Conservation (phyloP, 352 stramenopile species). For the Phytophthora citricola region DNA sequence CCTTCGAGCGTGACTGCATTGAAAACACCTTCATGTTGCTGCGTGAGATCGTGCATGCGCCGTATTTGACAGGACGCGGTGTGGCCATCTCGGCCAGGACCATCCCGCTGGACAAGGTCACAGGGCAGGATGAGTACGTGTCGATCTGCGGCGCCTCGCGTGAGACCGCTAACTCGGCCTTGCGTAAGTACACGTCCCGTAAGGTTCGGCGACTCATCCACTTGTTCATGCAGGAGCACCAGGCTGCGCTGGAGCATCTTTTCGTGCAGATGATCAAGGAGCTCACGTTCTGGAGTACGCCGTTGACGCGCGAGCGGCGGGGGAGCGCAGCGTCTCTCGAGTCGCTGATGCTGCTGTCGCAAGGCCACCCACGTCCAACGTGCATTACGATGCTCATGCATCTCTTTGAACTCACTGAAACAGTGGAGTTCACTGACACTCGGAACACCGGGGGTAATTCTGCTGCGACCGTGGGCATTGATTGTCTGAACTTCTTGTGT, state of each 20-base stretch:
- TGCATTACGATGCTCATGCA: slow-evolving; percentile 85
- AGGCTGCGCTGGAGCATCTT: slow-evolving; percentile 69
- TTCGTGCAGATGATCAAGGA: slow-evolving; percentile 88
- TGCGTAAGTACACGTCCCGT: slow-evolving; percentile 87
- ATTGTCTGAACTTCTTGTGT: slow-evolving; percentile 89
- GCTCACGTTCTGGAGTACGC: slow-evolving; percentile 83
- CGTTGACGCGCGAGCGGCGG: slow-evolving; percentile 47
- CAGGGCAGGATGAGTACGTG: slow-evolving; percentile 88
- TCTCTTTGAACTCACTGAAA: slow-evolving; percentile 86
- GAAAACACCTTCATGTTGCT: slow-evolving; percentile 86
- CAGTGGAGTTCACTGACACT: slow-evolving; percentile 80
- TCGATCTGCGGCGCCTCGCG: slow-evolving; percentile 85
- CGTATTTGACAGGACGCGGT: slow-evolving; percentile 81
- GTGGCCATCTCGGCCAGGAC: slow-evolving; percentile 89
- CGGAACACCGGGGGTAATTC: slow-evolving; percentile 40
- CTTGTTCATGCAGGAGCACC: slow-evolving; percentile 83
- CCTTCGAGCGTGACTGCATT: slow-evolving; percentile 76
- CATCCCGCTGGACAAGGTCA: slow-evolving; percentile 87
- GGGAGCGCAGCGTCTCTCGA: slow-evolving; percentile 64
- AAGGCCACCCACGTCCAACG: slow-evolving; percentile 74
- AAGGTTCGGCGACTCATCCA: slow-evolving; percentile 88
- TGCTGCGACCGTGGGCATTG: slow-evolving; percentile 72
- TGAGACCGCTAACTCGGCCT: slow-evolving; percentile 81
- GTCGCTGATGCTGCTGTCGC: slow-evolving; percentile 67
- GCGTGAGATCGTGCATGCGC: slow-evolving; percentile 82